These are phyloP conservation scores for Suaeda aralocaspica DNA, from an alignment of 148 eudicot species.

Conservation along the genomic window DNA sequence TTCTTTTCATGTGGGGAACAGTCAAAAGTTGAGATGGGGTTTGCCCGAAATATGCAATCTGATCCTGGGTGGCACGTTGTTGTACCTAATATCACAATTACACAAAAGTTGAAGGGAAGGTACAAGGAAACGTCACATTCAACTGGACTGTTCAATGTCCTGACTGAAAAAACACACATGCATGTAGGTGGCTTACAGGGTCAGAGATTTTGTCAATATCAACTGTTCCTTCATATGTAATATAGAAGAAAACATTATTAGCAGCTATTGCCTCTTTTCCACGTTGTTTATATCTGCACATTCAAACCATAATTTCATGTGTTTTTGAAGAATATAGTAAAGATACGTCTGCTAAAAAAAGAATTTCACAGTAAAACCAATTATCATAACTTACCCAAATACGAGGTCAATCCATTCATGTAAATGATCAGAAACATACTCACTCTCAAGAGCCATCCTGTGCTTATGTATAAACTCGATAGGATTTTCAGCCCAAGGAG, in stretches of 20 bases:
- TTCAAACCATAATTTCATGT: conserved; percentile 13
- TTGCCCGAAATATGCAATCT: conserved; percentile 98
- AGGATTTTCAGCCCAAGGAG: conserved; percentile 91
- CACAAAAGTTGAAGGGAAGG: conserved; percentile 10
- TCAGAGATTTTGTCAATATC: conserved; percentile 87
- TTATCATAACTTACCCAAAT: conserved; percentile 63
- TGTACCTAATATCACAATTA: conserved; percentile 48
- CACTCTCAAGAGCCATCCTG: conserved; percentile 97
- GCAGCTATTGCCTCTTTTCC: conserved; percentile 93
- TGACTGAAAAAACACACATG: conserved; percentile 7
- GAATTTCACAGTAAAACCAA: not conserved
- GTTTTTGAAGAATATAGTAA: not conserved
- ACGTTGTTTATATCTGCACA: conserved; percentile 83
- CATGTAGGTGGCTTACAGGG: conserved; percentile 55
- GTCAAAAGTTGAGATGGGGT: conserved; percentile 96
- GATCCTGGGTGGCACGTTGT: conserved; percentile 95
- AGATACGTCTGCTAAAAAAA: not conserved
- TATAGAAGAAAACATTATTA: conserved; percentile 88
- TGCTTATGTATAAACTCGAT: conserved; percentile 91
- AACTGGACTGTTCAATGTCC: not conserved
- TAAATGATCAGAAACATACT: conserved; percentile 93
- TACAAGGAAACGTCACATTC: not conserved
- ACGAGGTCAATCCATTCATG: conserved; percentile 99
- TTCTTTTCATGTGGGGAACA: conserved; percentile 79
- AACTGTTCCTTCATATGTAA: conserved; percentile 88